Evolutionary conservation across 441 rosid genomes (phyloP).

Genomic region (Croton laevigatus): DNA sequence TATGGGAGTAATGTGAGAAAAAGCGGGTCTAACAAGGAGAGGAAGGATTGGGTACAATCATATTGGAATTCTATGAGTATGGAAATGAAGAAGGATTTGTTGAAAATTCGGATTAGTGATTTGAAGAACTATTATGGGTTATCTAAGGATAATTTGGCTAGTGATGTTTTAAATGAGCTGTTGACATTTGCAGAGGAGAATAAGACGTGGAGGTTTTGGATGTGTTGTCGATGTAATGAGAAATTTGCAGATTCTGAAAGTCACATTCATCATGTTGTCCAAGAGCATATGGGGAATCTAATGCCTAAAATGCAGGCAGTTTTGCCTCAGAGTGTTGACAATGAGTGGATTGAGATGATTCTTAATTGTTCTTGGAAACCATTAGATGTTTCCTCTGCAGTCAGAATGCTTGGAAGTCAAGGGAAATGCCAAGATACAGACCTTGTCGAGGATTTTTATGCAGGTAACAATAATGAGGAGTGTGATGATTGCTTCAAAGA

Average conservation of each 20-base stretch:
- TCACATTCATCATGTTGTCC: conserved; percentile 77
- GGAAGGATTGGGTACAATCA: conserved; percentile 56
- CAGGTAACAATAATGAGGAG: conserved; percentile 41
- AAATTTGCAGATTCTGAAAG: conserved; percentile 60
- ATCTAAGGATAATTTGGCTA: conserved; percentile 54
- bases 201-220: conserved; percentile 81
- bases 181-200: conserved; percentile 50
- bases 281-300: conserved; percentile 72
- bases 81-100: conserved; percentile 59
- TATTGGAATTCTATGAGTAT: conserved; percentile 69
- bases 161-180: conserved; percentile 60
- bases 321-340: conserved; percentile 67
- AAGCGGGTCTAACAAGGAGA: conserved; percentile 52
- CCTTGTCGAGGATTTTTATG: conserved; percentile 37
- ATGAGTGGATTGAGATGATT: conserved; percentile 72
- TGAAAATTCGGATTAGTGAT: conserved; percentile 55
- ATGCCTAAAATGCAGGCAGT: conserved; percentile 69
- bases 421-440: conserved; percentile 43
- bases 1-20: conserved; percentile 47
- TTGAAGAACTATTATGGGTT: conserved; percentile 55
- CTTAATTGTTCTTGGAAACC: conserved; percentile 80
- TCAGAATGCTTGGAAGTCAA: conserved; percentile 50
- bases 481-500: conserved; percentile 66
- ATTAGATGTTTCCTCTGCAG: conserved; percentile 60
- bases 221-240: conserved; percentile 61